Evolutionary conservation across 176 grass and related monocot genomes (phyloP).

Genomic region (Carex parvula): DNA sequence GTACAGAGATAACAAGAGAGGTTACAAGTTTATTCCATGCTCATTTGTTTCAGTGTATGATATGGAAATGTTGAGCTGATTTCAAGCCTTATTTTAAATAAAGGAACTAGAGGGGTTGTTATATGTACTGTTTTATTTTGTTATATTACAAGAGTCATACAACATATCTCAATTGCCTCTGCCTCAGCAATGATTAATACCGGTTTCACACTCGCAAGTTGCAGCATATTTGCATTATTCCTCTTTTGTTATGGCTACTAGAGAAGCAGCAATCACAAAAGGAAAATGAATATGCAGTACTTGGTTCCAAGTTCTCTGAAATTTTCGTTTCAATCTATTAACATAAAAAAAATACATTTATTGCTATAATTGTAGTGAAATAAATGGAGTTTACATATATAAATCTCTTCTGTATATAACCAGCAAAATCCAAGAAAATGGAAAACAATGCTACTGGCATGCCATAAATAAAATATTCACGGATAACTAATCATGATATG

Average conservation of each 20-base stretch:
- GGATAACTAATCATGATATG: background rate
- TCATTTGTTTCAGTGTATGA: slow-evolving; percentile 52
- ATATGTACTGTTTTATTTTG: too few relatives aligned
- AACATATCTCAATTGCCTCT: too few relatives aligned
- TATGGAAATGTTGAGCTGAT: slow-evolving; percentile 34
- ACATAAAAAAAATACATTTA: background rate
- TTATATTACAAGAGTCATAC: too few relatives aligned
- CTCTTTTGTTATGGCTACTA: background rate
- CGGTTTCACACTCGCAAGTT: too few relatives aligned
- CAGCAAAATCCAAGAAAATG: background rate
- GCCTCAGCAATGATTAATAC: too few relatives aligned
- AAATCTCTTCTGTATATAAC: background rate
- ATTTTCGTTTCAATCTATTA: background rate
- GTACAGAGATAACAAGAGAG: slow-evolving; percentile 90
- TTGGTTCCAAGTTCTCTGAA: background rate
- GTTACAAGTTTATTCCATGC: slow-evolving; percentile 43
- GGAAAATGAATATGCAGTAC: background rate
- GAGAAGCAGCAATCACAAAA: background rate
- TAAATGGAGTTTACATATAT: background rate
- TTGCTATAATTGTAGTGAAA: background rate
- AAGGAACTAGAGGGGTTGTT: slow-evolving; percentile 17
- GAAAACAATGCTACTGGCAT: background rate
- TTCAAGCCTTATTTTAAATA: slow-evolving; percentile 77
- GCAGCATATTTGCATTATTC: background rate
- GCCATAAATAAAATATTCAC: background rate